Evolutionary conservation across 2,329 filamentous ascomycete genomes (phyloP), one percentile per base, ranked within the genome.

Genomic region (Leptographium radiaticola): DNA sequence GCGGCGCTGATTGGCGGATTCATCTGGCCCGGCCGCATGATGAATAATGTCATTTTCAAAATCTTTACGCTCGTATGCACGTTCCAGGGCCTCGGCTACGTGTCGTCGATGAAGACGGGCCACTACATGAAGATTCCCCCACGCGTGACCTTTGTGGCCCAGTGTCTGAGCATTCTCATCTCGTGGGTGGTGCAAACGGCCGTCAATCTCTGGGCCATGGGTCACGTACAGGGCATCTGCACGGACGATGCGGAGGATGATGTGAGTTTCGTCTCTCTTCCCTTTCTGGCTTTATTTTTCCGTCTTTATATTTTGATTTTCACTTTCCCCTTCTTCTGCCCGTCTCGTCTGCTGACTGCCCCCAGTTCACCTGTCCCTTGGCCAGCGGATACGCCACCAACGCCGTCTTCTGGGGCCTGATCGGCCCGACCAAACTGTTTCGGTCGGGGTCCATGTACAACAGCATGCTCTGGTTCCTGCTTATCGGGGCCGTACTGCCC

Each of bases 361-460:
- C 75, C 60, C 72, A 75, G 51, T 76, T 80, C 60, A 77, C 68
- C 25, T 83, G 79, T 61, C 79, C 80, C 10, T 71, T 72, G 39
- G 75, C 75, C 16, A 73, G 73, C 30, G 77, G 80, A 0, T 83
- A 82, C 62, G 83, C 78, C 67, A 80, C 75, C 31, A 79, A 75
- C 20, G 20, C 30, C 16, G 20, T 81, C 7, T 75, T 81, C 53
- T 81, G 79, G 80, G 80, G 80, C 55, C 70, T 79, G 18, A 79
- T 84, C 53, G 80, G 77, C 0, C 76, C 77, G 0, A 62, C 66
- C n/a, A 71, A 75, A 43, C 73, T 79, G 59, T 78, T 77, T 61
- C 72, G 71, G 44, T 64, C 65, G 20, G 63, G 70, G 11, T 73
- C 74, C 9, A 69, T 71, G 53, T 79, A 79, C 63, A 34, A n/a